Percentiles rank a stretch among this genome's conserved stretches.
These are phyloP conservation scores for Colletotrichum tabaci DNA, from an alignment of 2,329 filamentous ascomycete species.

Conservation along the genomic window DNA sequence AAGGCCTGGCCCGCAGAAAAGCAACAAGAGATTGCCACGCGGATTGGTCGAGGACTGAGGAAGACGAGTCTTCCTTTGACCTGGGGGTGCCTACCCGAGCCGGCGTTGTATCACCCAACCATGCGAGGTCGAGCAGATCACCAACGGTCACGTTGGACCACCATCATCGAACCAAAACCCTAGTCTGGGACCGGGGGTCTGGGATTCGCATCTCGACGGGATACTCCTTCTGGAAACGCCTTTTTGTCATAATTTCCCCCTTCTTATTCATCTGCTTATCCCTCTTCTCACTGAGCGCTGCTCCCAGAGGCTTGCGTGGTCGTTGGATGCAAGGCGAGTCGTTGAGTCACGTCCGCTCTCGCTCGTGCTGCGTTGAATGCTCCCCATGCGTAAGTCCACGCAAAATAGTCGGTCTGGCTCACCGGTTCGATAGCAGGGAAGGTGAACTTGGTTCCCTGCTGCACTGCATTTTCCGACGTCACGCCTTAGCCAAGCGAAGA, in stretches of 20 bases:
- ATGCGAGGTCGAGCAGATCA: conserved; percentile 30
- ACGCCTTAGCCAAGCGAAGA: conserved; percentile 28
- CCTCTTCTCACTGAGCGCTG: not conserved
- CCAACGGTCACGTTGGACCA: conserved; percentile 28
- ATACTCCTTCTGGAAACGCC: not conserved
- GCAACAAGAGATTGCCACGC: not conserved
- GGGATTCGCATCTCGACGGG: conserved; percentile 16
- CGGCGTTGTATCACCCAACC: conserved; percentile 31
- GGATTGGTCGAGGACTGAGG: conserved; percentile 16
- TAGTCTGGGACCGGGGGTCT: conserved; percentile 29
- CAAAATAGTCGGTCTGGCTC: conserved; percentile 32
- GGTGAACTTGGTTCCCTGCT: conserved; percentile 24
- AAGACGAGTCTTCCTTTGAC: conserved; percentile 2
- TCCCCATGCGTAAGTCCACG: conserved; percentile 25
- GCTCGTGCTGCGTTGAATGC: conserved; percentile 25
- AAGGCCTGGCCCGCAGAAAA: conserved; percentile 15
- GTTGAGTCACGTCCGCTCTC: conserved; percentile 23
- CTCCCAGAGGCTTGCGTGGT: conserved; percentile 4
- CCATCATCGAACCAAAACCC: conserved; percentile 5
- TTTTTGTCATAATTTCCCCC: not conserved
- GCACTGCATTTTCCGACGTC: conserved; percentile 13
- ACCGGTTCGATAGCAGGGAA: conserved; percentile 27
- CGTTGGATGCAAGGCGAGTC: conserved; percentile 15
- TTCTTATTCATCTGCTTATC: conserved; percentile 7
- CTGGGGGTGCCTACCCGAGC: conserved; percentile 19